Evolutionary conservation across 345 rosid species (phyloP).

Genomic region (Corymbia maculata): DNA sequence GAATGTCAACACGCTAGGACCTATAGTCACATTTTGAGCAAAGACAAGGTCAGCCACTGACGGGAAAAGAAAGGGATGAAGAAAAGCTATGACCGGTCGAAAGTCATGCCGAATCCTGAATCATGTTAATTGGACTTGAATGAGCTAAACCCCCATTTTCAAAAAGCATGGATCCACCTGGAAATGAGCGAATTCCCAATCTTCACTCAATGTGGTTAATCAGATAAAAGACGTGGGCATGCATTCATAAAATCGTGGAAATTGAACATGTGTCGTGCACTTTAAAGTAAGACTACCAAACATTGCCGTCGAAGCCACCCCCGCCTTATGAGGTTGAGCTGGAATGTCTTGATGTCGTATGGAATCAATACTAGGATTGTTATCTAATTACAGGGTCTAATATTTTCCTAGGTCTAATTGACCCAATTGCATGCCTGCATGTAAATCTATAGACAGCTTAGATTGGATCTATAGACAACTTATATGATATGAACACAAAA

Average conservation of each 20-base stretch:
- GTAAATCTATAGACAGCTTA: background rate
- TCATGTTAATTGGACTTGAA: accelerated
- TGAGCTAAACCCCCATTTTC: background rate
- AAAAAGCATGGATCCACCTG: background rate
- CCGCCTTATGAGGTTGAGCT: background rate
- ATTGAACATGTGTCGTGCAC: background rate
- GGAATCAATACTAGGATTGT: background rate
- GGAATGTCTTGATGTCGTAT: background rate
- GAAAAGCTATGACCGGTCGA: background rate
- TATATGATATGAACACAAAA: background rate
- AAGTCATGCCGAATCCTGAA: background rate
- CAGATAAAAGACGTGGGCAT: background rate
- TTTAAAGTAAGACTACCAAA: background rate
- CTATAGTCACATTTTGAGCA: background rate
- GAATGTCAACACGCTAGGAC: accelerated
- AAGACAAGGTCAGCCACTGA: background rate
- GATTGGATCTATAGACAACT: background rate
- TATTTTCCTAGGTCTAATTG: background rate
- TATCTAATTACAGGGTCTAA: background rate
- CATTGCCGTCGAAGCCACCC: background rate
- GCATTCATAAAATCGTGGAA: no score
- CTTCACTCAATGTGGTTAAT: background rate
- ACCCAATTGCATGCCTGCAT: background rate
- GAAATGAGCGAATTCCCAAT: background rate
- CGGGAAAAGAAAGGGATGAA: background rate